A percentile compares a stretch with the other conserved stretches of the same genome.
phyloP scores from a whole-genome alignment of 108 stramenopile species.

The Fragilariopsis cylindrus region DNA sequence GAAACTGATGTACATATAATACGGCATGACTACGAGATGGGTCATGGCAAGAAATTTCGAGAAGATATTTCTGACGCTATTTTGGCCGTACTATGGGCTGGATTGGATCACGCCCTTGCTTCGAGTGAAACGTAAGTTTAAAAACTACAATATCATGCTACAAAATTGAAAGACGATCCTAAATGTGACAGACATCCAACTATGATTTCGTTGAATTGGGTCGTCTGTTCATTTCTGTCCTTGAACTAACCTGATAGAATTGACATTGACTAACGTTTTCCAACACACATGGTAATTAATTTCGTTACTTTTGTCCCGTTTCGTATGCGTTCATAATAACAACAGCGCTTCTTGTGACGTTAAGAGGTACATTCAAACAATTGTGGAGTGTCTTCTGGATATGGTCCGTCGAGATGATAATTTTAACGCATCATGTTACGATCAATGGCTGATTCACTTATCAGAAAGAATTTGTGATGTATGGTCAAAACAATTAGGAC shows the following conservation, averaged over 20 bases:
- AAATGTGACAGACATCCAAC: no score
- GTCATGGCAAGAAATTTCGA: not conserved
- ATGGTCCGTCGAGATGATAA: not conserved
- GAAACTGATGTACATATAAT: not conserved
- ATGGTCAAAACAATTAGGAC: constrained; percentile 10
- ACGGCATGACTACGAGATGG: not conserved
- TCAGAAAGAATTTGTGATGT: not conserved
- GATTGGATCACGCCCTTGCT: constrained; percentile 2
- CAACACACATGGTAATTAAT: not conserved
- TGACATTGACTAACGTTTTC: no score
- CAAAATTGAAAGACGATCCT: no score
- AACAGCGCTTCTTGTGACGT: not conserved
- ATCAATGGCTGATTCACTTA: not conserved
- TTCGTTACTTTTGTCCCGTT: not conserved
- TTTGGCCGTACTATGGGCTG: constrained; percentile 11
- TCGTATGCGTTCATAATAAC: not conserved
- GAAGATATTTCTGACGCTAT: constrained; percentile 1
- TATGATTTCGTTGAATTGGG: no score
- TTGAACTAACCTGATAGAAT: no score
- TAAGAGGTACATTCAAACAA: not conserved
- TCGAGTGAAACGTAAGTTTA: constrained; percentile 11
- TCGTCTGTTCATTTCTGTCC: no score
- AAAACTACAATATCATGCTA: not conserved
- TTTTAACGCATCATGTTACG: not conserved
- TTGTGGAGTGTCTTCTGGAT: constrained; percentile 4